These are phyloP conservation scores for Backusella macrospora DNA, from an alignment of 192 early-diverging fungal species.

Conservation along the genomic window DNA sequence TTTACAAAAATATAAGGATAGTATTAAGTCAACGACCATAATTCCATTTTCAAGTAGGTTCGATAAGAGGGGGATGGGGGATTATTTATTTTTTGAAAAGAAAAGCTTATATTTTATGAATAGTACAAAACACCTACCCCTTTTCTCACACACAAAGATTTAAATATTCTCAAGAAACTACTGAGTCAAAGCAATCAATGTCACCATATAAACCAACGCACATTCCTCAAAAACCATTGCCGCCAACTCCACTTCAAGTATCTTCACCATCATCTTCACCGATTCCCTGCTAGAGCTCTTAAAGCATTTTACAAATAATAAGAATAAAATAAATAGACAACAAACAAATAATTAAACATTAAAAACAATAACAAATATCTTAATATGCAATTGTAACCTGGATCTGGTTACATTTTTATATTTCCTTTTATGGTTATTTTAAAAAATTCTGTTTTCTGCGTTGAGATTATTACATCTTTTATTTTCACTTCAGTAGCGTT, in stretches of 20 bases:
- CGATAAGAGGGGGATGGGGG: background rate
- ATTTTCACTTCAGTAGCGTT: no score
- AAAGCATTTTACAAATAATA: background rate
- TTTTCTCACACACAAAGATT: background rate
- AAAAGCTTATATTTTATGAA: background rate
- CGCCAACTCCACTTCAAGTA: background rate
- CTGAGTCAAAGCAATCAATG: background rate
- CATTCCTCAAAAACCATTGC: background rate
- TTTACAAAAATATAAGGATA: background rate
- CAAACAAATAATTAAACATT: background rate
- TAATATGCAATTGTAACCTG: background rate
- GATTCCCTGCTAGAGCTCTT: background rate
- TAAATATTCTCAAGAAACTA: background rate
- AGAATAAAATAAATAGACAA: no score
- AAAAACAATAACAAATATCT: background rate
- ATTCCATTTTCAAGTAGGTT: background rate
- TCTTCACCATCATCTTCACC: background rate
- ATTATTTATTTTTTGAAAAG: background rate
- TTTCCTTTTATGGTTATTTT: background rate
- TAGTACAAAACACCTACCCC: no score
- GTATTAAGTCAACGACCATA: background rate
- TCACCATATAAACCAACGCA: background rate
- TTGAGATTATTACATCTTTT: background rate
- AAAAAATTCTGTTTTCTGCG: background rate
- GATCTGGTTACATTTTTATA: background rate